Conservation (phyloP, 305 asterid genomes). For the Rubia tinctorum region DNA sequence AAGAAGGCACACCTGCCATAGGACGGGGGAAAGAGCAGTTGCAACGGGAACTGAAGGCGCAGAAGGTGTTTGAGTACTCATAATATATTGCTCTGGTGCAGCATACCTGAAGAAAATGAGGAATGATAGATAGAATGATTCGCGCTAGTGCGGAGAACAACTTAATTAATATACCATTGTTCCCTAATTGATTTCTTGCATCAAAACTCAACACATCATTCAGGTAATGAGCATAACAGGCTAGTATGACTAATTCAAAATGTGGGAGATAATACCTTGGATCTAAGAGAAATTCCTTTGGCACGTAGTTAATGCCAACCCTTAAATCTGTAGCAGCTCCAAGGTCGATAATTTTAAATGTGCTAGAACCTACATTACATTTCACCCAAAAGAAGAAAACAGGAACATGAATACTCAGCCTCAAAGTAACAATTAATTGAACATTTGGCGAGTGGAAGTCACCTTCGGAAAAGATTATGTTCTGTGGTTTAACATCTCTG, state of each 20-base stretch:
- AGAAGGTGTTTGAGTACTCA: conserved; percentile 99
- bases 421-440: background rate
- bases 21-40: conserved; percentile 88
- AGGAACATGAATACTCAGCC: background rate
- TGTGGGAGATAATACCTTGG: conserved; percentile 56
- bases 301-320: conserved; percentile 96
- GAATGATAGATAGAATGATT: conserved; percentile 3
- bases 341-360: conserved; percentile 90
- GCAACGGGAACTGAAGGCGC: conserved; percentile 99
- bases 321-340: conserved; percentile 98
- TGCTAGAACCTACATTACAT: conserved; percentile 55
- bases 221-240: background rate
- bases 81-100: conserved; percentile 96
- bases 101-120: conserved; percentile 52
- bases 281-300: conserved; percentile 88
- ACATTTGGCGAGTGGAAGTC: background rate
- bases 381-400: background rate
- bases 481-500: conserved; percentile 94
- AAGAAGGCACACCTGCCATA: conserved; percentile 72
- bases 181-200: background rate
- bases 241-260: background rate
- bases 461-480: conserved; percentile 95
- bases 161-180: no score
- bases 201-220: background rate
- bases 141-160: background rate